Base-by-base conservation (phyloP, 2,329 filamentous ascomycete genomes). In the Didymella pomorum region DNA sequence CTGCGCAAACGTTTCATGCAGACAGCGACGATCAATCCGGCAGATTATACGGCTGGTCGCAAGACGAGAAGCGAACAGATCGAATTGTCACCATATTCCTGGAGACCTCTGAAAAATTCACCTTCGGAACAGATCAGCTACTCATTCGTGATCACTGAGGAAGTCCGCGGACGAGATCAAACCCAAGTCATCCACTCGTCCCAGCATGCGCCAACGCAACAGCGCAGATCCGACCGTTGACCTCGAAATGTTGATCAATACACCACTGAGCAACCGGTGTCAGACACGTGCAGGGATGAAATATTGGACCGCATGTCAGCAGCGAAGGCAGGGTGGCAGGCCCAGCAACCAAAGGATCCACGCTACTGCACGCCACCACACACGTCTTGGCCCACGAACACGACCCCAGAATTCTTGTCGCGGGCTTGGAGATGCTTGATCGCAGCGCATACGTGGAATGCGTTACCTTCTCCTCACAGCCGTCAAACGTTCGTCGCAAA, bases 281-380 rank as follows among this genome's bases (percentile, higher is more conserved):
- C 26, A 42, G 35, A 37, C 26, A 26, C 23, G 10, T 20, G 33
- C 47, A 51, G 31, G 47, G 42, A 25, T 51, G 31, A 18, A 45
- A 29, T 46, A 56, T 56, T 56, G 53, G 23, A 23, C 51, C 39
- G 53, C 53, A 45, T 42, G 53, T 56, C 53, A 56, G 53, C 53
- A 51, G 47, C 41, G 14, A 12, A 28, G 16, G 16, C 37, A n/a
- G 16, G 23, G 12, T 21, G 18, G 20, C 35, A 16, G 14, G 21
- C 28, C 43, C 29, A 26, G 48, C 26, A 12, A 3, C 16, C 3
- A 39, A 26, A 26, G 28, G 31, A 39, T 42, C n/a, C 41, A 42
- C 46, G 31, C 47, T 50, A 51, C 23, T 41, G 29, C 41, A 46
- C 46, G 47, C 53, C 41, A 56, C 53, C 47, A 31, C 14, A 31